Percentiles rank a stretch among this genome's conserved stretches.
phyloP scores from a whole-genome alignment of 371 early-diverging fungal species.

The Globomyces sp. region DNA sequence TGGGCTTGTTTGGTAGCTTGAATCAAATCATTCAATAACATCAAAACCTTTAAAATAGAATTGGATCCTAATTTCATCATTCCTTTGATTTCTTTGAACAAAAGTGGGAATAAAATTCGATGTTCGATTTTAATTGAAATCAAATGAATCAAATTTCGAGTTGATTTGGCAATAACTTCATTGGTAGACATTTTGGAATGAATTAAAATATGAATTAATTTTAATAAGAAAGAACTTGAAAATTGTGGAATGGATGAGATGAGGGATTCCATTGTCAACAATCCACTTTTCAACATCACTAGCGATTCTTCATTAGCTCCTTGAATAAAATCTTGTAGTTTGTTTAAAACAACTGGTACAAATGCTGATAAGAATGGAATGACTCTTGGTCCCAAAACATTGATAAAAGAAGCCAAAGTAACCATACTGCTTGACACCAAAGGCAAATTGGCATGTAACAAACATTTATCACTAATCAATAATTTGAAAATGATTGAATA shows the following conservation, averaged over 20 bases:
- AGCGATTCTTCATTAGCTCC: slow-evolving; percentile 12
- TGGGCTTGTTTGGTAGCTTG: slow-evolving; percentile 62
- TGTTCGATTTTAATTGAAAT: slow-evolving; percentile 32
- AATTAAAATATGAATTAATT: slow-evolving; percentile 23
- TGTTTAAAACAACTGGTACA: slow-evolving; percentile 55
- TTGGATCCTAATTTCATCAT: slow-evolving; percentile 9
- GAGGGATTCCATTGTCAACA: slow-evolving; percentile 70
- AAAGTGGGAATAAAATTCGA: slow-evolving; percentile 40
- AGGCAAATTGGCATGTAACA: neutral
- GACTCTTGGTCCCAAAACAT: slow-evolving; percentile 63
- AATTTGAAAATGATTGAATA: slow-evolving; percentile 11
- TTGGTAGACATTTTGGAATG: neutral
- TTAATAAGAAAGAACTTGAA: slow-evolving; percentile 71
- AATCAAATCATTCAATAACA: slow-evolving; percentile 64
- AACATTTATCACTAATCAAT: slow-evolving; percentile 1
- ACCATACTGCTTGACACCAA: neutral
- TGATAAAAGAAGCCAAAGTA: slow-evolving; percentile 6
- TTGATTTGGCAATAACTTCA: slow-evolving; percentile 1
- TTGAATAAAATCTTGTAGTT: slow-evolving; percentile 7
- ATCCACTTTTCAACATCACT: slow-evolving; percentile 59
- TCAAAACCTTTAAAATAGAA: slow-evolving; percentile 38
- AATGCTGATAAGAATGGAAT: slow-evolving; percentile 82
- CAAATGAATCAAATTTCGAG: neutral
- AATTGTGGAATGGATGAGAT: slow-evolving; percentile 77
- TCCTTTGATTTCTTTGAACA: slow-evolving; percentile 16